A percentile compares a stretch with the other conserved stretches of the same genome.
phyloP scores from a whole-genome alignment of 495 filamentous ascomycete species.

The Neurospora hispaniola region DNA sequence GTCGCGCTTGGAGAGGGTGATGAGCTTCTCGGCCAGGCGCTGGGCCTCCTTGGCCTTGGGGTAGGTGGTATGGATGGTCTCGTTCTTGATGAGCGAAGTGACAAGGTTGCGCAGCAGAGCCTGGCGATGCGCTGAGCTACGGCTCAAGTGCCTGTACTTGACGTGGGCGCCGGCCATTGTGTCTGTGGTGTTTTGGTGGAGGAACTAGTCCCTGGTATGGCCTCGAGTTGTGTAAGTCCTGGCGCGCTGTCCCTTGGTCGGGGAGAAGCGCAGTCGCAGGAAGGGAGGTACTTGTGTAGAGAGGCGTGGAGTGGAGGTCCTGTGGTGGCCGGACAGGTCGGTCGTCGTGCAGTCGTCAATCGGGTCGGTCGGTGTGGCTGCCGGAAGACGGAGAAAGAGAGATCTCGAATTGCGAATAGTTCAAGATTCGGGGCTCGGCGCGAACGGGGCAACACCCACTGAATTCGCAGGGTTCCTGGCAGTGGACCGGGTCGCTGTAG shows the following conservation, averaged over 20 bases:
- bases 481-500: neutral
- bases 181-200: conserved; percentile 1
- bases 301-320: neutral
- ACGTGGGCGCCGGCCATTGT: conserved; percentile 74
- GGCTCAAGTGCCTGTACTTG: conserved; percentile 80
- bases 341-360: neutral
- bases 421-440: neutral
- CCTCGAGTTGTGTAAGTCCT: neutral
- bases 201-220: conserved; percentile 9
- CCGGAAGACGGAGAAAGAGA: neutral
- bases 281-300: neutral
- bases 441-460: neutral
- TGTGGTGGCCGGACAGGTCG: neutral
- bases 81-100: conserved; percentile 86
- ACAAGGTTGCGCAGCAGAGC: conserved; percentile 93
- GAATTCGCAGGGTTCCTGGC: neutral
- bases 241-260: neutral
- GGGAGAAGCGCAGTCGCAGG: neutral
- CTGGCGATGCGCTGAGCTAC: conserved; percentile 74
- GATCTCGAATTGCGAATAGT: neutral
- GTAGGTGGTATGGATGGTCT: conserved; percentile 90
- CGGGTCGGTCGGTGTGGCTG: neutral
- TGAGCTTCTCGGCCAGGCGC: conserved; percentile 80
- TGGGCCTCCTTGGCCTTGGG: conserved; percentile 96
- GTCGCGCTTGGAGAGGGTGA: conserved; percentile 86